Conservation (phyloP, 495 filamentous ascomycete species). For the Podospora pseudocomata region DNA sequence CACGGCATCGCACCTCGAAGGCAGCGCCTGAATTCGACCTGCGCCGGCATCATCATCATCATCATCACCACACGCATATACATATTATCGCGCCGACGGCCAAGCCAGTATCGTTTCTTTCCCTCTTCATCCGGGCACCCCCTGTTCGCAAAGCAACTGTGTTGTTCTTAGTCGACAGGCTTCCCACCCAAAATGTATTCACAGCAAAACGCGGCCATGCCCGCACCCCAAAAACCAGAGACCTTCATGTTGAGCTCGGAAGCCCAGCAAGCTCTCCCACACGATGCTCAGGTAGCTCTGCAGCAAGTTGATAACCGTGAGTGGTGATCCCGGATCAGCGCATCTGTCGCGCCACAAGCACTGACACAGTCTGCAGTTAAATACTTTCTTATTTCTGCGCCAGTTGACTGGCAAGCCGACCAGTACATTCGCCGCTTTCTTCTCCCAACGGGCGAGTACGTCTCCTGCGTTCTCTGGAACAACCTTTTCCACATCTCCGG, state of each 20-base stretch:
- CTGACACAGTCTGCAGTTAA: conserved; percentile 61
- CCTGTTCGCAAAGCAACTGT: conserved; percentile 19
- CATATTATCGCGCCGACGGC: not conserved
- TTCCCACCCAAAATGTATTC: conserved; percentile 43
- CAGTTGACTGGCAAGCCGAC: conserved; percentile 95
- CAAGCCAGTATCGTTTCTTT: not conserved
- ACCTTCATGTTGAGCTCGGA: conserved; percentile 97
- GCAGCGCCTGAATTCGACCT: conserved; percentile 30
- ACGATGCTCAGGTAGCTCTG: conserved; percentile 94
- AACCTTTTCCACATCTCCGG: conserved; percentile 99
- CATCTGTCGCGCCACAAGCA: conserved; percentile 17
- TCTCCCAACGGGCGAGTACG: conserved; percentile 94
- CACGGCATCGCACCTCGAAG: conserved; percentile 17
- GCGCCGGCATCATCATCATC: not conserved
- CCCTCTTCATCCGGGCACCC: conserved; percentile 8
- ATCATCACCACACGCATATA: not conserved
- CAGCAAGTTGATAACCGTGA: conserved; percentile 98
- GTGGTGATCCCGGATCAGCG: conserved; percentile 36
- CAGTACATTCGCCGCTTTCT: conserved; percentile 96
- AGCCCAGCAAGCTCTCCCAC: conserved; percentile 90
- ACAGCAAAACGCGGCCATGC: conserved; percentile 48
- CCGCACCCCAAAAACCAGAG: conserved; percentile 77
- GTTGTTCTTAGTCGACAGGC: conserved; percentile 13
- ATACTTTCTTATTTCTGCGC: conserved; percentile 98
- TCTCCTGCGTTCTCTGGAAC: conserved; percentile 96